Percentiles rank a stretch among this genome's conserved stretches.
These are phyloP conservation scores for Apiotrichum veenhuisii DNA, from an alignment of 1,284 basidiomycete species.

Conservation along the genomic window DNA sequence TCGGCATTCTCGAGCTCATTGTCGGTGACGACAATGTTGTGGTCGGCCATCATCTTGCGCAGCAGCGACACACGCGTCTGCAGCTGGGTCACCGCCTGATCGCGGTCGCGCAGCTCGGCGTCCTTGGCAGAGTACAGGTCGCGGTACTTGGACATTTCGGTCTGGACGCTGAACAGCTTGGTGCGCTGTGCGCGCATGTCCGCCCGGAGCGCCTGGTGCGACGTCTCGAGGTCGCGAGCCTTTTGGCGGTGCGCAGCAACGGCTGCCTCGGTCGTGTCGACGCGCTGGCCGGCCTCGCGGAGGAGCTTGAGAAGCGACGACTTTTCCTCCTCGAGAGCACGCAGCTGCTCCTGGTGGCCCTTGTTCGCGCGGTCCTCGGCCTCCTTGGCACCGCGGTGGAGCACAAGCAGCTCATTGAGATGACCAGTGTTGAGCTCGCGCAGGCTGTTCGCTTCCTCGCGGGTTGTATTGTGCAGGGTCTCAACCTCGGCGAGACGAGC, in stretches of 20 bases:
- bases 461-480: constrained; percentile 78
- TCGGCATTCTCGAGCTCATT: constrained; percentile 54
- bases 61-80: constrained; percentile 75
- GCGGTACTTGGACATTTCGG: constrained; percentile 68
- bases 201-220: constrained; percentile 65
- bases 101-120: constrained; percentile 62
- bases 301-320: constrained; percentile 70
- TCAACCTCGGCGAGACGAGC: constrained; percentile 68
- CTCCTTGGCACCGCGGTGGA: constrained; percentile 70
- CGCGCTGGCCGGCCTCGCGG: constrained; percentile 67
- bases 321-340: constrained; percentile 73
- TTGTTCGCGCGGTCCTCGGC: constrained; percentile 71
- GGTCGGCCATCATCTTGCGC: constrained; percentile 63
- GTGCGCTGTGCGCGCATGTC: constrained; percentile 74
- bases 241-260: constrained; percentile 67
- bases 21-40: constrained; percentile 73
- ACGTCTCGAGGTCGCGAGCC: constrained; percentile 64
- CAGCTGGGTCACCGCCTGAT: constrained; percentile 66
- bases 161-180: constrained; percentile 68
- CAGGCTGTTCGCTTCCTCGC: constrained; percentile 83
- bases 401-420: constrained; percentile 77
- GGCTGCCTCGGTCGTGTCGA: constrained; percentile 66
- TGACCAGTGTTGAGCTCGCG: constrained; percentile 75
- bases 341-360: constrained; percentile 73
- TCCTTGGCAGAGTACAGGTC: constrained; percentile 70